Base-by-base conservation (phyloP, 2,329 filamentous ascomycete genomes). In the Cladosporium cucumerinum region DNA sequence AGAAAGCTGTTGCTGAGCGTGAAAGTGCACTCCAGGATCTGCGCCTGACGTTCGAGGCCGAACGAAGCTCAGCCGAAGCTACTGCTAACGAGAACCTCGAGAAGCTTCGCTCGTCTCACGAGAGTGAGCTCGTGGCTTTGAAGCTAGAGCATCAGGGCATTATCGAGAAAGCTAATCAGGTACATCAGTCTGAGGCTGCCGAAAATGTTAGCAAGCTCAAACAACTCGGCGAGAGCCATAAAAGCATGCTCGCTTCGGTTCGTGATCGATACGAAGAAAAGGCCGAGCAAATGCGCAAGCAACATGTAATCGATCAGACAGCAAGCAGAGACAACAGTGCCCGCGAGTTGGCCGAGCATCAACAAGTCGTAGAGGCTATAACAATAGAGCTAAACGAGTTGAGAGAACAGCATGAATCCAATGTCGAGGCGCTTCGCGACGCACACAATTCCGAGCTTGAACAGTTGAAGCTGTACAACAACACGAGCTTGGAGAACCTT, bases 191-290 rank as follows among this genome's bases (percentile, higher is more conserved):
- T 21, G 32, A 23, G 12, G 2, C 54, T 18, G 59, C 59, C 32
- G 59, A 46, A 2, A 28, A 28, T 16, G 49, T 43, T 11, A 12
- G 16, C 59, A 39, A 39, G 30, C 25, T 23, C 23, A 43, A 46
- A n/a, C 30, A 54, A n/a, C 32, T 54, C n/a, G 25, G 59, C 30
- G 59, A 62, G 34, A 49, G n/a, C 30, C 59, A 62, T 18, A 49
- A 32, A 18, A 54, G 30, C 21, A 54, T 54, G 59, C 59, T 62
- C 25, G n/a, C 48, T 3, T 18, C 49, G 14, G 43, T 62, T 12
- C 48, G 59, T 28, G 59, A 62, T 30, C 21, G 32, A 23, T 55
- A 62, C 18, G 59, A 62, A 32, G 59, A 62, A 14, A 57, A 63
- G 30, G 61, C 52, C 43, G 26, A 58, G 54, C 18, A 57, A 36